Evolutionary conservation across 2,329 filamentous ascomycete genomes (phyloP), one percentile per base, ranked within the genome.

Genomic region (Ceratocystis cacaofunesta): DNA sequence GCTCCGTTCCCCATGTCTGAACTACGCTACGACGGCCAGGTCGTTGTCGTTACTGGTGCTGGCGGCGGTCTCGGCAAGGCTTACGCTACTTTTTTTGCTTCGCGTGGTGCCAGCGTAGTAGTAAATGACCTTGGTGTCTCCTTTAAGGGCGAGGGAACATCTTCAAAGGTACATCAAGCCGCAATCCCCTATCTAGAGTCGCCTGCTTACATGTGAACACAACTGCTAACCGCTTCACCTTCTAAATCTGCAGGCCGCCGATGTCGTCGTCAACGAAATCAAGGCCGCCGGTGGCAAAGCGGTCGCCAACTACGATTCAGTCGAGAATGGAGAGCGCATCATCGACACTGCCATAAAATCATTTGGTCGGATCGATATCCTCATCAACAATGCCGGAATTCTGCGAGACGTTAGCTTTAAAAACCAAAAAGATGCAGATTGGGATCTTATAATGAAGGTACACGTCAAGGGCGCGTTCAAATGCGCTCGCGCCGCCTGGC

Each of bases 341-440:
- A 95, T 99, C 78, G 86, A 92, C 70, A 92, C 89, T 28, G 89
- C 89, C 71, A 88, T 94, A 74, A 79, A 89, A 76, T 80, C 79
- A 65, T 94, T 86, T 73, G 89, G 92, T 70, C 89, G 92, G 72
- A 84, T 99, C 76, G 92, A 99, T 76, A 80, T 99, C 69, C 86
- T 99, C 72, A 87, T 99, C 78, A 99, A 99, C 83, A 99, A 97
- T 74, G 94, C 94, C 68, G 92, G 94, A 73, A 97, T 97, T 73
- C 82, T 96, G 68, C 88, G 92, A 68, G 92, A 97, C 78, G 76
- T 97, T 74, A 92, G 89, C 82, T 97, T 99, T 81, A 96, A 96
- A 84, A 97, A 97, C 79, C 95, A 97, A 84, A 94, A 88, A 76
- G 94, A 99, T 75, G 78, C 88, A 74, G 94, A 99, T 76, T 99